These are phyloP conservation scores for Aspergillus glaucus DNA, from an alignment of 2,329 filamentous ascomycete genomes.

Conservation along the genomic window DNA sequence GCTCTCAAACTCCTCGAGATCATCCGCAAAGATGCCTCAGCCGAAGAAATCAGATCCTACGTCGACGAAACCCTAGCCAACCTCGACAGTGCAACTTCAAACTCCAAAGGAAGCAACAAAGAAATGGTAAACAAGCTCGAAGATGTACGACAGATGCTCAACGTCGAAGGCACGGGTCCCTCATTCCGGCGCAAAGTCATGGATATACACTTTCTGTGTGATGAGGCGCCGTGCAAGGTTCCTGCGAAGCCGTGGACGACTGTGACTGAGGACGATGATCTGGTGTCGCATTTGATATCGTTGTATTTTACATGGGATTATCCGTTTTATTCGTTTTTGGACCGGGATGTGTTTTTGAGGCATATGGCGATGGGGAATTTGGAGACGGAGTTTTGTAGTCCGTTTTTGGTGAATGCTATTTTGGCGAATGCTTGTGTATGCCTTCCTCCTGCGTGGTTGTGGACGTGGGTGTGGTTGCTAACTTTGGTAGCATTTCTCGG, in stretches of 20 bases:
- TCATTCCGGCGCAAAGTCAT: constrained; percentile 34
- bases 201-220: constrained; percentile 36
- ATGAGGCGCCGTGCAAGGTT: constrained; percentile 28
- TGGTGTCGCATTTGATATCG: constrained; percentile 75
- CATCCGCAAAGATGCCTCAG: constrained; percentile 28
- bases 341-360: constrained; percentile 67
- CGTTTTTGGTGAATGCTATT: constrained; percentile 85
- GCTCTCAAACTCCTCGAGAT: constrained; percentile 26
- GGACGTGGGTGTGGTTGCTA: no score
- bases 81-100: constrained; percentile 7
- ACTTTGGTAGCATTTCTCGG: constrained; percentile 28
- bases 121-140: constrained; percentile 21
- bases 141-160: constrained; percentile 22
- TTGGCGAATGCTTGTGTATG: constrained; percentile 51
- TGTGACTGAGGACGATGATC: constrained; percentile 66
- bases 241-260: constrained; percentile 62
- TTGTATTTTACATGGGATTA: constrained; percentile 96
- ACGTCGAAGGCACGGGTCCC: constrained; percentile 25
- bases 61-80: constrained; percentile 25
- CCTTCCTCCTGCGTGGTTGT: background rate
- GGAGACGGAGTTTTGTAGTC: constrained; percentile 69
- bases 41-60: constrained; percentile 31
- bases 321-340: constrained; percentile 75
- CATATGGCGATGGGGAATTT: constrained; percentile 29
- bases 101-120: constrained; percentile 2